Percentiles rank a stretch among this genome's conserved stretches.
These are phyloP conservation scores for Musa schizocarpa DNA, from an alignment of 176 grass and related monocot genomes.

Conservation along the genomic window DNA sequence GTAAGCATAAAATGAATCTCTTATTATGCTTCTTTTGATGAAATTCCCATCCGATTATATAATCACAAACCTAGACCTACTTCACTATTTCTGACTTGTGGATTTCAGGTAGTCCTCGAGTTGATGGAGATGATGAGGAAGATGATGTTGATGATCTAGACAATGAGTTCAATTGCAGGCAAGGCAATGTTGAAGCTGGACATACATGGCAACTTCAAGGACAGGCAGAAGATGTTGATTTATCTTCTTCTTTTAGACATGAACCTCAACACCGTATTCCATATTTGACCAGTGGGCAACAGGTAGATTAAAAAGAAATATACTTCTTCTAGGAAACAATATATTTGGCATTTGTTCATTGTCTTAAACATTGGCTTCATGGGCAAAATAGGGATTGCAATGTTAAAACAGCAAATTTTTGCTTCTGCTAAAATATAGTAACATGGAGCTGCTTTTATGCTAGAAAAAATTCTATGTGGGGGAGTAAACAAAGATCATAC, in stretches of 20 bases:
- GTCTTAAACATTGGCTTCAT: not conserved
- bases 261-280: constrained; percentile 73
- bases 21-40: not conserved
- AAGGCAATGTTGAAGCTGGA: constrained; percentile 52
- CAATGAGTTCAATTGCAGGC: constrained; percentile 85
- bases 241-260: constrained; percentile 82
- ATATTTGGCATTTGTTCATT: not conserved
- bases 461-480: no score
- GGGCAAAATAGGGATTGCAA: not conserved
- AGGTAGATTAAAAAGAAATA: constrained; percentile 35
- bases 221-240: constrained; percentile 60
- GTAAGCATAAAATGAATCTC: not conserved
- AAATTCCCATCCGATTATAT: not conserved
- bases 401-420: not conserved
- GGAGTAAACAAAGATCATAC: no score
- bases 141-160: constrained; percentile 94
- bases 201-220: constrained; percentile 42
- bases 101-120: constrained; percentile 79
- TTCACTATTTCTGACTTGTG: not conserved
- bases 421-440: no score
- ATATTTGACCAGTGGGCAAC: constrained; percentile 68
- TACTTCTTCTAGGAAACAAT: not conserved
- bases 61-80: not conserved
- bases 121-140: constrained; percentile 91
- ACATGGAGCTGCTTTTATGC: no score